Conservation (phyloP, 768 basidiomycete species). For the Tulasnella sp. region DNA sequence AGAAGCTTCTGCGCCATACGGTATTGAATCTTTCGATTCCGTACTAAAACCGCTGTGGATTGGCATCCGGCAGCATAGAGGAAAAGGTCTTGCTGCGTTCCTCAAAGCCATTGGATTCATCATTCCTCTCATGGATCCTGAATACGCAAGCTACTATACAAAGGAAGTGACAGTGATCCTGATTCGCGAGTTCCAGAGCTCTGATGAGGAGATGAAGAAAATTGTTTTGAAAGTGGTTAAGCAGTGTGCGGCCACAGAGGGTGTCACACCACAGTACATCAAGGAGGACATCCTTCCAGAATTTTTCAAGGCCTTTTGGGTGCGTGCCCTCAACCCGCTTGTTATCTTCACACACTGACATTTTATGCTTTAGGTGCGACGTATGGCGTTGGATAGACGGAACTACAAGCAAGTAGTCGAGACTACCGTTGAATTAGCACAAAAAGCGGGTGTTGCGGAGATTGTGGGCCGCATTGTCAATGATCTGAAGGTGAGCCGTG, state of each 20-base stretch:
- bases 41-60: conserved; percentile 91
- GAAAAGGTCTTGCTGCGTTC: conserved; percentile 90
- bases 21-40: conserved; percentile 98
- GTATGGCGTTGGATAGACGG: conserved; percentile 92
- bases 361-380: conserved; percentile 36
- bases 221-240: conserved; percentile 98
- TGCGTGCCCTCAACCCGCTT: conserved; percentile 23
- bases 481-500: conserved; percentile 50
- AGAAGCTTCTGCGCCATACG: conserved; percentile 94
- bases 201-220: conserved; percentile 99
- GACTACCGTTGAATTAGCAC: conserved; percentile 95
- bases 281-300: conserved; percentile 96
- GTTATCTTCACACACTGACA: neutral
- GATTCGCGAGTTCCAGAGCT: conserved; percentile 96
- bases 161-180: conserved; percentile 95
- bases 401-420: conserved; percentile 98
- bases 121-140: conserved; percentile 98
- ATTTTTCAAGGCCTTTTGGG: conserved; percentile 99
- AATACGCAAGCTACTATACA: conserved; percentile 98
- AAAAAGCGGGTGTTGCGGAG: conserved; percentile 92
- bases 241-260: conserved; percentile 96
- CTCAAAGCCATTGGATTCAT: conserved; percentile 98
- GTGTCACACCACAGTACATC: conserved; percentile 90
- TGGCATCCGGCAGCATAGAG: conserved; percentile 88
- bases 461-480: conserved; percentile 83